phyloP scores from a whole-genome alignment of 257 asterid species.

The Fraxinus anomala region DNA sequence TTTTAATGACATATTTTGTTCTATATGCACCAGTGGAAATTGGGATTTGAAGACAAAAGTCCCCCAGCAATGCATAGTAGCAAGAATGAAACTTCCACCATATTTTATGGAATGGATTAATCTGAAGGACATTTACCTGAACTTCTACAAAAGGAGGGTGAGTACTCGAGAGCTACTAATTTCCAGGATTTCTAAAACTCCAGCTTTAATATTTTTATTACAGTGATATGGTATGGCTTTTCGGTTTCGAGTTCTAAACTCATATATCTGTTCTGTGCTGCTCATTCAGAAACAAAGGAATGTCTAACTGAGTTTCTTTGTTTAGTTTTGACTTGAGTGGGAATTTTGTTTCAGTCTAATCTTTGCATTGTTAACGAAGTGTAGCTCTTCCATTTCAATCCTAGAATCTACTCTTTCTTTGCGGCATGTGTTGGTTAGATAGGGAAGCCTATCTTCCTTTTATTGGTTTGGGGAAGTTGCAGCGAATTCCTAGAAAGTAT shows the following conservation, averaged over 20 bases:
- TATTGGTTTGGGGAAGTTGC: no score
- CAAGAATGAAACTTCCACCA: constrained; percentile 67
- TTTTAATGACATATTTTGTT: constrained; percentile 28
- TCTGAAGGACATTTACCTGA: constrained; percentile 80
- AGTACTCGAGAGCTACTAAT: constrained; percentile 26
- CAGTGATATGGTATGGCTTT: constrained; percentile 11
- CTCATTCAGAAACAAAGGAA: neutral
- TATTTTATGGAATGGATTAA: constrained; percentile 97
- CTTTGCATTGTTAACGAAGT: neutral
- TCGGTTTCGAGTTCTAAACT: neutral
- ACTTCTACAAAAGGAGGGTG: constrained; percentile 82
- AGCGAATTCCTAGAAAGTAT: no score
- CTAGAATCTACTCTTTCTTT: neutral
- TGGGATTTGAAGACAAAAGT: constrained; percentile 96
- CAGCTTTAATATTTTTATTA: neutral
- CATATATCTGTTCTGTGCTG: neutral
- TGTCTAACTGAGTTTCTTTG: neutral
- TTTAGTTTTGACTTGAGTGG: neutral
- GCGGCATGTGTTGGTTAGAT: neutral
- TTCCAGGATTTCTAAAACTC: neutral
- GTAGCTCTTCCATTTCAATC: neutral
- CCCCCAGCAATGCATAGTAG: constrained; percentile 81
- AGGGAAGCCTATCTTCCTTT: no score
- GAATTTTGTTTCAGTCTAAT: neutral
- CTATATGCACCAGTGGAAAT: constrained; percentile 63